Evolutionary conservation across 2,329 filamentous ascomycete genomes (phyloP).

Genomic region (Calonectria naviculata): DNA sequence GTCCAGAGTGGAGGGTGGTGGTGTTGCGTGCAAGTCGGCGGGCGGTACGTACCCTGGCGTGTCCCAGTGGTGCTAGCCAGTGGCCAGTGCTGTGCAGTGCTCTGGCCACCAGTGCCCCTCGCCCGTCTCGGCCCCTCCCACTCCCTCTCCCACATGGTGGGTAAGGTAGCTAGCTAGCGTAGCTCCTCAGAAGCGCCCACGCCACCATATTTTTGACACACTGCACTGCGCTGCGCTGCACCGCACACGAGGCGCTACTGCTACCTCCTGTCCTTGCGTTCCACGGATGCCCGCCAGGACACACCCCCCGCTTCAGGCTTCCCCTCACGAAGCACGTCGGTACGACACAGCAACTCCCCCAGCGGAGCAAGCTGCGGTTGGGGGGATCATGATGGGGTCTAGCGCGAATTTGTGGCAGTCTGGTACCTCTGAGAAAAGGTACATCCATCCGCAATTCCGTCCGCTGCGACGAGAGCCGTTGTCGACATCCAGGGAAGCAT

Average conservation of each 20-base stretch:
- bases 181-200: background rate
- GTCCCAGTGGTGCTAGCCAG: too few species aligned
- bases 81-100: constrained; percentile 4
- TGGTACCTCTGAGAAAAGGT: constrained; percentile 36
- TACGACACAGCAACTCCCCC: constrained; percentile 3
- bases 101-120: background rate
- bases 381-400: constrained; percentile 15
- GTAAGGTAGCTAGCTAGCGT: background rate
- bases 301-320: constrained; percentile 31
- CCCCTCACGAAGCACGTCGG: constrained; percentile 31
- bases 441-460: constrained; percentile 37
- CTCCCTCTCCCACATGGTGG: background rate
- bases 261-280: background rate
- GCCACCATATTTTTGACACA: background rate
- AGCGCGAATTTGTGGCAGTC: constrained; percentile 33
- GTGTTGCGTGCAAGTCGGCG: background rate
- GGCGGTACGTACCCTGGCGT: constrained; percentile 7
- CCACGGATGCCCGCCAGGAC: background rate
- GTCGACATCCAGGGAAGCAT: background rate
- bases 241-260: background rate
- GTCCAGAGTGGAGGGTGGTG: constrained; percentile 26
- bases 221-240: background rate
- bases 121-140: background rate
- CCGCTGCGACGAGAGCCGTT: constrained; percentile 14
- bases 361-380: constrained; percentile 23